These are phyloP conservation scores for Leptographium lundbergii DNA, from an alignment of 2,329 filamentous ascomycete species.

Conservation along the genomic window DNA sequence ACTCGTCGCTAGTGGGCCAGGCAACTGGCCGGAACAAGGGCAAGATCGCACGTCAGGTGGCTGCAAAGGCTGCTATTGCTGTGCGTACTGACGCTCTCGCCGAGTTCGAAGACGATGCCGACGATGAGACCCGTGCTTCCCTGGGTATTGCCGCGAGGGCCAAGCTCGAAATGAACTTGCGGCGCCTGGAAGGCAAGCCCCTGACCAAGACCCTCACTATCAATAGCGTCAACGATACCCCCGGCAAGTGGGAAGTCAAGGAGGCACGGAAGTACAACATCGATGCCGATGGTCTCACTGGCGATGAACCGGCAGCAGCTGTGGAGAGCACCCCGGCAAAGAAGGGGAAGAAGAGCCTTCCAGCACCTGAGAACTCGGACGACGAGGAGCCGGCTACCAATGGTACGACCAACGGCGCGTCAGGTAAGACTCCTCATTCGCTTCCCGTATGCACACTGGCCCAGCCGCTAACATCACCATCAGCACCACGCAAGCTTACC, in stretches of 20 bases:
- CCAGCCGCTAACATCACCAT: constrained; percentile 5
- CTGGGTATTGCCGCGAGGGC: constrained; percentile 62
- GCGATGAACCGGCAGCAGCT: constrained; percentile 47
- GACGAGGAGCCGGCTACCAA: neutral
- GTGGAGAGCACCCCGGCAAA: constrained; percentile 29
- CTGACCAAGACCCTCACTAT: constrained; percentile 40
- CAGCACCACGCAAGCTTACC: constrained; percentile 27
- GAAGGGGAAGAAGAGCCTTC: constrained; percentile 7
- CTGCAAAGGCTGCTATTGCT: constrained; percentile 86
- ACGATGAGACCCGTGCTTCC: constrained; percentile 79
- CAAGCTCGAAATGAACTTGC: constrained; percentile 64
- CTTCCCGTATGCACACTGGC: neutral
- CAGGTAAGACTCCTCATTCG: constrained; percentile 1
- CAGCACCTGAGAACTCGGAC: neutral
- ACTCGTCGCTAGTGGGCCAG: constrained; percentile 88
- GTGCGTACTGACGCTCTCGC: constrained; percentile 83
- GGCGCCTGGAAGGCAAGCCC: constrained; percentile 81
- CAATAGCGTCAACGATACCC: constrained; percentile 32
- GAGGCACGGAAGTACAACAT: constrained; percentile 89
- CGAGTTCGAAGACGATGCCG: constrained; percentile 61
- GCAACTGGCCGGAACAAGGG: constrained; percentile 98
- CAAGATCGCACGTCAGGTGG: constrained; percentile 94
- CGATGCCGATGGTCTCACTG: constrained; percentile 75
- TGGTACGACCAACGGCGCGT: constrained; percentile 1
- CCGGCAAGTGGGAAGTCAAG: constrained; percentile 81